phyloP scores from a whole-genome alignment of 192 early-diverging fungal genomes.

The Anaeromyces robustus region DNA sequence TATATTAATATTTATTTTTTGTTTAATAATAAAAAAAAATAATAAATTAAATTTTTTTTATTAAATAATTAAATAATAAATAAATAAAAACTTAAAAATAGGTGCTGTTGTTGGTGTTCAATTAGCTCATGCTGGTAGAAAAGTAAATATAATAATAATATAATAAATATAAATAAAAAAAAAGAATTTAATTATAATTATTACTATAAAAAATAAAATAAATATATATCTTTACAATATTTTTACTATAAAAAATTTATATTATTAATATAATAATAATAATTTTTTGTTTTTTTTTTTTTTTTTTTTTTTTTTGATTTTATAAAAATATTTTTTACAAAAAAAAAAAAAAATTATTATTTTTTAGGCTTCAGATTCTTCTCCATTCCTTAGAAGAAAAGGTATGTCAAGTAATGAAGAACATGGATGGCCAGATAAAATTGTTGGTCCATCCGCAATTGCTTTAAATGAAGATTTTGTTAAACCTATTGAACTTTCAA shows the following conservation, averaged over 20 bases:
- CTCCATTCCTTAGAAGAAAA: neutral
- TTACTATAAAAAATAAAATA: too few species aligned
- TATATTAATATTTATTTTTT: neutral
- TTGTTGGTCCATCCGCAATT: constrained; percentile 46
- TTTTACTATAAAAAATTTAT: too few species aligned
- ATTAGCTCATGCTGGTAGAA: constrained; percentile 70
- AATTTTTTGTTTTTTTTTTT: constrained; percentile 10
- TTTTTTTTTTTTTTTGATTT: neutral
- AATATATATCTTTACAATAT: too few species aligned
- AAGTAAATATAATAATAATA: constrained; percentile 18
- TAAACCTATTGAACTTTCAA: constrained; percentile 38
- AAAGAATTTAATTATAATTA: too few species aligned
- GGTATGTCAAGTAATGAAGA: constrained; percentile 12
- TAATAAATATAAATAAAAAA: too few species aligned
- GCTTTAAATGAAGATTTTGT: constrained; percentile 13
- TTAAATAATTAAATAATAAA: too few species aligned
- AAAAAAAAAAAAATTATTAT: neutral
- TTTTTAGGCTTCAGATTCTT: neutral
- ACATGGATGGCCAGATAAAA: constrained; percentile 59
- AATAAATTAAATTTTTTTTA: too few species aligned
- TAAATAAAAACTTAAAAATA: too few species aligned
- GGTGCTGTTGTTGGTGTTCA: constrained; percentile 32
- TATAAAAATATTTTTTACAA: neutral
- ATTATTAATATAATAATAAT: neutral
- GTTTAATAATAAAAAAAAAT: neutral